Base-by-base conservation (phyloP, 1,139 yeast species). In the Pneumocystis sp. region DNA sequence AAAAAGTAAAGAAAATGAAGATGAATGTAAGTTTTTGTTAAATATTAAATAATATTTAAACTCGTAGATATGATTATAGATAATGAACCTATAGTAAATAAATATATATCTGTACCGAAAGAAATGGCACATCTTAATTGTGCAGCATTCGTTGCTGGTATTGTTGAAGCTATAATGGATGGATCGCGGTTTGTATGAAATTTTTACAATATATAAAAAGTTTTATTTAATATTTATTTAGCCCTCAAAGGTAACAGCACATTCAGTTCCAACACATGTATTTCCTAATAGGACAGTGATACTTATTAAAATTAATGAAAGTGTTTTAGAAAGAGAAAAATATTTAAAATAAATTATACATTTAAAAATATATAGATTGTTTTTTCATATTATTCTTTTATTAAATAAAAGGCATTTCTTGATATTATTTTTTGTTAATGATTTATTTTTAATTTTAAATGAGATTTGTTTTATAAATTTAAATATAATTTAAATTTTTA, bases 131-230 rank as follows among this genome's bases (percentile, higher is more conserved):
- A 85, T 69, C 80, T 89, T 71, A 88, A 87, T 72, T 87, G 95
- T 72, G 86, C 88, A 12, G 91, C 96, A 0, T 88, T 87, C 72
- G 83, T 87, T 1, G 97, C 97, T 0, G 98, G 98, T 0, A 83
- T 93, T 37, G 82, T 93, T 37, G 96, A 91, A 74, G 97, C 97
- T 0, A 86, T 93, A 0, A 77, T 93, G 65, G 95, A 89, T 70
- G 82, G 87, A 19, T 82, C 91, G 1, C 86, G 85, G 68, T 91
- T 91, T 73, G 66, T 64, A 64, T 34, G 35, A 17, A 31, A 44
- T 12, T 6, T 39, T 17, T 15, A 59, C 17, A 15, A 61, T 15
- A 34, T 56, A 1, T n/a, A 56, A 40, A 15, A 21, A 15, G 60
- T 59, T 35, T 59, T 35, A 59, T 7, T 37, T 64, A n/a, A 44